phyloP scores from a whole-genome alignment of 176 grass and related monocot species.

The Raddia guianensis region DNA sequence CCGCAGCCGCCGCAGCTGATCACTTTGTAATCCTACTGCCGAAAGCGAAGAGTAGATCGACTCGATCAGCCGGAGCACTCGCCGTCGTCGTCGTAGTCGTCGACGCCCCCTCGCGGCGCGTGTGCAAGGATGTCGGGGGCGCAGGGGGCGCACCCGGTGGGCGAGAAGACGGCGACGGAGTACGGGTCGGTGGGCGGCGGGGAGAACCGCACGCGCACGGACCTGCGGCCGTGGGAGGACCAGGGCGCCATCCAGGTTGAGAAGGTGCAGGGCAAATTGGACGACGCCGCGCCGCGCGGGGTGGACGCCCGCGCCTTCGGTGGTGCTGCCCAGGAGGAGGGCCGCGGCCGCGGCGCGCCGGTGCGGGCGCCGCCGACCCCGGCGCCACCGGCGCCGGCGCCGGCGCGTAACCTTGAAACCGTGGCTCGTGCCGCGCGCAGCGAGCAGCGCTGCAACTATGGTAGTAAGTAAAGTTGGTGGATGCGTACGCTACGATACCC shows the following conservation, averaged over 20 bases:
- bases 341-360: background rate
- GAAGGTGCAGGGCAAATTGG: conserved; percentile 66
- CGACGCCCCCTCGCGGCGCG: no score
- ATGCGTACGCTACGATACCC: no score
- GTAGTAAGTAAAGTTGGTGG: background rate
- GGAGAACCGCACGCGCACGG: conserved; percentile 54
- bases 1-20: no score
- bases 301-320: conserved; percentile 38
- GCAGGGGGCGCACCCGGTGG: conserved; percentile 57
- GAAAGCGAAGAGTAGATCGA: background rate
- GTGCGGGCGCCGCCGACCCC: conserved; percentile 6
- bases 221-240: conserved; percentile 56
- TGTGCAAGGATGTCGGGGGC: conserved; percentile 47
- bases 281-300: conserved; percentile 41
- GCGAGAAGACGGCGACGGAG: conserved; percentile 54
- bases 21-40: background rate
- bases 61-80: no score
- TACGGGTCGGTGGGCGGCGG: conserved; percentile 68
- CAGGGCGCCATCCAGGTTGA: conserved; percentile 67
- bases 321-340: conserved; percentile 8
- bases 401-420: conserved; percentile 19
- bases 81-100: no score
- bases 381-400: conserved; percentile 46
- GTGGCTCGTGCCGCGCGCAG: background rate
- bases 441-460: background rate